Evolutionary conservation across 1,139 yeast genomes (phyloP).

Genomic region (Debaryomyces nepalensis): DNA sequence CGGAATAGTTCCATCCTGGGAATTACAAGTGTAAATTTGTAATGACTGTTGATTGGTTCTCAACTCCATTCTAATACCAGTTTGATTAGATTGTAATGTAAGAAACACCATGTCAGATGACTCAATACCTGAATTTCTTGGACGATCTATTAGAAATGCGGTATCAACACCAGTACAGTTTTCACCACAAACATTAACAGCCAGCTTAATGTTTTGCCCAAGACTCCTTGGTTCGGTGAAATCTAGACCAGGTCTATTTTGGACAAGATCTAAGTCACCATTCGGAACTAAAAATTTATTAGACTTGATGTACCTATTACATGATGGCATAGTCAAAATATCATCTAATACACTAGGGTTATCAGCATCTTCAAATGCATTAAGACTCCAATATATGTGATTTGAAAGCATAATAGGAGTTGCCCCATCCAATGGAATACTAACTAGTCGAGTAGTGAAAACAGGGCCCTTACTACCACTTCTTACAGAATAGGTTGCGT

Average conservation of each 20-base stretch:
- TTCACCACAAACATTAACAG: neutral
- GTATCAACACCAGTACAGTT: constrained; percentile 4
- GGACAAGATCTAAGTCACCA: constrained; percentile 5
- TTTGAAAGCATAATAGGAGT: constrained; percentile 6
- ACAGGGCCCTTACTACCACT: neutral
- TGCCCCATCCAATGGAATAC: constrained; percentile 7
- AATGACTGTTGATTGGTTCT: constrained; percentile 16
- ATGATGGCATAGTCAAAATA: neutral
- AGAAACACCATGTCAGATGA: neutral
- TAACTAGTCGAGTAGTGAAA: constrained; percentile 5
- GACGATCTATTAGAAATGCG: constrained; percentile 7
- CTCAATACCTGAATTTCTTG: constrained; percentile 1
- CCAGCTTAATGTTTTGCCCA: neutral
- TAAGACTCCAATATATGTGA: constrained; percentile 2
- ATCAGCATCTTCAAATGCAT: constrained; percentile 1
- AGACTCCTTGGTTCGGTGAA: constrained; percentile 1
- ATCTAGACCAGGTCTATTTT: neutral
- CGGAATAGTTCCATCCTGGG: constrained; percentile 3
- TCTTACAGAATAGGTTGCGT: constrained; percentile 1
- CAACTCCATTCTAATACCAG: constrained; percentile 16
- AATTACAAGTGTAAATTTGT: constrained; percentile 1
- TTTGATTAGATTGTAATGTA: constrained; percentile 13
- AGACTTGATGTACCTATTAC: constrained; percentile 1
- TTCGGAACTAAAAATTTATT: constrained; percentile 2
- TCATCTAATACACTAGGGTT: neutral